Base-by-base conservation (phyloP, 768 basidiomycete species). In the Chalciporus piperatus region DNA sequence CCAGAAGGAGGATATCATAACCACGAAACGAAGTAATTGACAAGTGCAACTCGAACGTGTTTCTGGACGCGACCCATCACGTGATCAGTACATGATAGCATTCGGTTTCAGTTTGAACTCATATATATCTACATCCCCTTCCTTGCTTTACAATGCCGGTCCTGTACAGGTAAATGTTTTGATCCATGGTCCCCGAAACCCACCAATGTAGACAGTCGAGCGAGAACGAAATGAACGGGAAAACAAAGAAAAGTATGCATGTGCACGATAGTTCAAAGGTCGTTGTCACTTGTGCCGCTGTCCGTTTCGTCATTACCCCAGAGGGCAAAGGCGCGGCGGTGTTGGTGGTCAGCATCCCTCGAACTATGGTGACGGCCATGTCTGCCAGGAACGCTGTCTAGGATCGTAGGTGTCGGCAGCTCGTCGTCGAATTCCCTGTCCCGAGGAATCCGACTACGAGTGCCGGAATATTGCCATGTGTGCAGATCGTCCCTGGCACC, bases 241-340 rank as follows among this genome's bases (percentile, higher is more conserved):
- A 27, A 27, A 22, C 37, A 9, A 27, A 41, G 25, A 28, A 30
- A 41, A 16, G 28, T n/a, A 27, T 19, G 17, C 13, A 13, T 6
- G 30, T 37, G 17, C 8, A 32, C 30, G 4, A 32, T 13, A 10
- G 30, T 6, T 70, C 58, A 75, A 25, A 61, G 62, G 51, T 86
- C 84, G 46, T 78, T 84, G 60, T 91, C 89, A 55, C 89, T 91
- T 13, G 88, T 77, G 61, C 85, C 86, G 64, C 87, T 89, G 59
- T 93, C 91, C 49, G 87, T 92, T 68, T 92, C 91, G 62, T 93
- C 91, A 37, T 90, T 86, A 1, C 91, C 92, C 82, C 84, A 90
- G 11, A 89, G 88, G 17, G 92, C 91, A 61, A 93, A 93, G 8
- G 87, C 85, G 32, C 81, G 74, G 41, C 67, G 76, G 27, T 65